These are phyloP conservation scores for Catenaria anguillulae DNA, from an alignment of 371 early-diverging fungal genomes.

Conservation along the genomic window DNA sequence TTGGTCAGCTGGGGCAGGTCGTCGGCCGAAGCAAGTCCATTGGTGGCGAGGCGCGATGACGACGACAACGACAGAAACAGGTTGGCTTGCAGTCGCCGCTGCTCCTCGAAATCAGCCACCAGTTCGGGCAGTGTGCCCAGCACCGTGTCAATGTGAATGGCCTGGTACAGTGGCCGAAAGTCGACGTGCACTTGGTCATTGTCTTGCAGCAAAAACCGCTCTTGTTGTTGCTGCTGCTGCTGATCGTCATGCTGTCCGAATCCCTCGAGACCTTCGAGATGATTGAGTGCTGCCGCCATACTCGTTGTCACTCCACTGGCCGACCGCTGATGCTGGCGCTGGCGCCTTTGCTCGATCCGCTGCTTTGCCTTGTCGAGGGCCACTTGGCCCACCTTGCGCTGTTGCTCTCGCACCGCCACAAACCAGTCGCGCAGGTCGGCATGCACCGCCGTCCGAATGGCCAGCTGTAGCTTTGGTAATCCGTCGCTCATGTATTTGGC, in stretches of 20 bases:
- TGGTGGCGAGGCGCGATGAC: too few relatives aligned
- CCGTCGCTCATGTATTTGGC: conserved; percentile 62
- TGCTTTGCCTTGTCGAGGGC: conserved; percentile 21
- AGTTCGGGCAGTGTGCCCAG: conserved; percentile 74
- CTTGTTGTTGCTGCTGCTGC: too few relatives aligned
- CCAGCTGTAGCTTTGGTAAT: conserved; percentile 67
- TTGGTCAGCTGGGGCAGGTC: conserved; percentile 51
- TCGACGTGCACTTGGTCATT: conserved; percentile 58
- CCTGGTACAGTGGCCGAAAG: conserved; percentile 86
- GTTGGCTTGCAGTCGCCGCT: conserved; percentile 67
- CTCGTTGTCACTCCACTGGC: too few relatives aligned
- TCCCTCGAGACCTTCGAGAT: too few relatives aligned
- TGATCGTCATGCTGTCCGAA: too few relatives aligned
- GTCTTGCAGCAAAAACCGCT: conserved; percentile 47
- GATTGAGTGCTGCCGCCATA: too few relatives aligned
- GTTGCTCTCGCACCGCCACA: conserved; percentile 61
- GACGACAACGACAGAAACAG: conserved; percentile 45
- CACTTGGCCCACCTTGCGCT: conserved; percentile 66
- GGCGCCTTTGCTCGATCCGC: too few relatives aligned
- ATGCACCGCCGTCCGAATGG: conserved; percentile 65
- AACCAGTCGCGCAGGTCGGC: conserved; percentile 85
- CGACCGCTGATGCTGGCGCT: too few relatives aligned
- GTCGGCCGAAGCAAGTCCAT: too few relatives aligned
- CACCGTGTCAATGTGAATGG: conserved; percentile 85
- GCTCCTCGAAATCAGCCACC: conserved; percentile 75